These are phyloP conservation scores for Tulasnella sp. DNA, from an alignment of 768 basidiomycete species.

Conservation along the genomic window DNA sequence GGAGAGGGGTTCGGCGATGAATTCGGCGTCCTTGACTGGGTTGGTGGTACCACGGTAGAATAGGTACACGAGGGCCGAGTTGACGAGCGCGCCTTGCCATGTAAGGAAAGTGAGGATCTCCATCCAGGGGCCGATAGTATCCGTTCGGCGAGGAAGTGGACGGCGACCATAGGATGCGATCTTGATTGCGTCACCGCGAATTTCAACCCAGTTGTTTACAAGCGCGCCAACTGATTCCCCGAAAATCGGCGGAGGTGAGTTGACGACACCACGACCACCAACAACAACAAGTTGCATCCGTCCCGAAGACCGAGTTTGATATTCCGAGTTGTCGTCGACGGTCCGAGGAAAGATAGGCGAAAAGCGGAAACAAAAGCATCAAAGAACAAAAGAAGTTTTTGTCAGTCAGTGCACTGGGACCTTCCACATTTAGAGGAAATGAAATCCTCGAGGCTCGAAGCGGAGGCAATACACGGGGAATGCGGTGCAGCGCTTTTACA, in stretches of 20 bases:
- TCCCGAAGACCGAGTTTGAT: neutral
- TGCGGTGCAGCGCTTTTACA: neutral
- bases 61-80: conserved; percentile 85
- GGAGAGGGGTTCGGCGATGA: conserved; percentile 33
- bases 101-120: conserved; percentile 76
- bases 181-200: conserved; percentile 93
- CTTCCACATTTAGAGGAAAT: neutral
- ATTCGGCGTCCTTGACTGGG: conserved; percentile 8
- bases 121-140: conserved; percentile 93
- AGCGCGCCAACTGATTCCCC: conserved; percentile 63
- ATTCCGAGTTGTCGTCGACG: neutral
- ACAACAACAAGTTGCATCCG: neutral
- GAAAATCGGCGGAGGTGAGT: neutral
- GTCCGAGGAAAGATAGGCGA: neutral
- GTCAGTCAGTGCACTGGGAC: neutral
- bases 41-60: conserved; percentile 53
- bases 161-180: conserved; percentile 79
- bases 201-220: conserved; percentile 88
- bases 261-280: too few species aligned
- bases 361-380: conserved; percentile 7
- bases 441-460: conserved; percentile 3
- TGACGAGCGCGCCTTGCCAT: conserved; percentile 85
- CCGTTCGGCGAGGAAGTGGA: conserved; percentile 80
- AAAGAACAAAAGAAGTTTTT: neutral
- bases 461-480: neutral